Conservation (phyloP, 306 rosid species). For the Prunus fruticosa region DNA sequence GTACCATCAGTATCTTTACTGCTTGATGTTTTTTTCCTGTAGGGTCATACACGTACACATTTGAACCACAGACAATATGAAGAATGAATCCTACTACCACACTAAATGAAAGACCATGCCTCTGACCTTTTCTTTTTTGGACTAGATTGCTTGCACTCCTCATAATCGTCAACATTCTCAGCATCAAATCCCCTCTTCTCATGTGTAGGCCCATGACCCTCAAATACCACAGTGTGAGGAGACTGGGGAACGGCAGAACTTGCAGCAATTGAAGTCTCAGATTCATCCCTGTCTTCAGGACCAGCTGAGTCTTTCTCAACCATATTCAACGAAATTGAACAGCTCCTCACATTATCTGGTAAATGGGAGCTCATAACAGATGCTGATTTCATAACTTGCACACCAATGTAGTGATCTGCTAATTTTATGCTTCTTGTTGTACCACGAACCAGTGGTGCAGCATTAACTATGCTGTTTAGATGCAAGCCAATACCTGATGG, state of each 20-base stretch:
- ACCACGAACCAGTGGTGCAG: conserved; percentile 36
- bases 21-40: conserved; percentile 46
- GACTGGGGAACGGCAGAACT: conserved; percentile 31
- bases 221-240: conserved; percentile 15
- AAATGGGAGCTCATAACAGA: conserved; percentile 24
- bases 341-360: conserved; percentile 19
- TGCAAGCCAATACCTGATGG: conserved; percentile 61
- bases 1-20: conserved; percentile 32
- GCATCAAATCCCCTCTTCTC: conserved; percentile 30
- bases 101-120: conserved; percentile 8
- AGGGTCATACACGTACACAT: conserved; percentile 21
- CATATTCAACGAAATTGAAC: conserved; percentile 17
- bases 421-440: conserved; percentile 31
- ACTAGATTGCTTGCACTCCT: conserved; percentile 34
- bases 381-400: conserved; percentile 32
- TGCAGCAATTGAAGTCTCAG: conserved; percentile 23
- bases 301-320: conserved; percentile 26
- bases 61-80: not conserved
- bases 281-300: conserved; percentile 29
- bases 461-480: conserved; percentile 59
- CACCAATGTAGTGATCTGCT: conserved; percentile 26
- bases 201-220: conserved; percentile 20
- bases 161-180: conserved; percentile 23
- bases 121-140: conserved; percentile 54
- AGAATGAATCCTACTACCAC: not conserved